phyloP scores from a whole-genome alignment of 2,329 filamentous ascomycete genomes.

The Pyrenochaeta sp. region DNA sequence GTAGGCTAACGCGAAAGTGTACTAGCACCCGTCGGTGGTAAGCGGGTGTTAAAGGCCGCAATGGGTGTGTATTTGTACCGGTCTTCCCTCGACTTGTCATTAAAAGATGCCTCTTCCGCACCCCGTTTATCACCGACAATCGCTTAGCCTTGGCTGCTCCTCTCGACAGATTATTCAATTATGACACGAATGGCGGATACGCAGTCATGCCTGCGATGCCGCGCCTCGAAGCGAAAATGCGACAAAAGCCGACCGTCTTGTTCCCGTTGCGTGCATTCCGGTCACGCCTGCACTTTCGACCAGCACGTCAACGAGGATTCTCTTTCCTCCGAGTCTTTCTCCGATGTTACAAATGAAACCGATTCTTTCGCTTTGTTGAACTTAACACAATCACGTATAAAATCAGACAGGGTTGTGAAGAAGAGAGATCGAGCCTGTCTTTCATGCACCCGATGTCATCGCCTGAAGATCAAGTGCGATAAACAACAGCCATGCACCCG shows the following conservation, averaged over 20 bases:
- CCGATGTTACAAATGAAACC: background rate
- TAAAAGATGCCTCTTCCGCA: slow-evolving; percentile 3
- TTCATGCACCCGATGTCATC: slow-evolving; percentile 32
- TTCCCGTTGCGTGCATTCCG: slow-evolving; percentile 16
- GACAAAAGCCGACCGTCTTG: slow-evolving; percentile 25
- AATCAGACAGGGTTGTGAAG: slow-evolving; percentile 2
- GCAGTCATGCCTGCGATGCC: slow-evolving; percentile 23
- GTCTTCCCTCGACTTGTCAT: too few species aligned
- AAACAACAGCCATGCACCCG: slow-evolving; percentile 23
- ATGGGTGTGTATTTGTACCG: too few species aligned
- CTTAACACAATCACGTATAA: slow-evolving; percentile 1
- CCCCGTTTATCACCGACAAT: slow-evolving; percentile 13
- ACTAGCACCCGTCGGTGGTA: slow-evolving; percentile 1
- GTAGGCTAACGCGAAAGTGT: too few species aligned
- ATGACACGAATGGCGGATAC: slow-evolving; percentile 15
- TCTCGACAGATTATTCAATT: background rate
- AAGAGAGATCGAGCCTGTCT: slow-evolving; percentile 23
- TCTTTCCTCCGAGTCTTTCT: background rate
- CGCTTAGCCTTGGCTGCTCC: background rate
- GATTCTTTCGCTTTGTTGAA: background rate
- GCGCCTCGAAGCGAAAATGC: slow-evolving; percentile 23
- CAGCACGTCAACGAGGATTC: background rate
- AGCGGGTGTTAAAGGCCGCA: slow-evolving; percentile 1
- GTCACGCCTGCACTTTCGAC: slow-evolving; percentile 12
- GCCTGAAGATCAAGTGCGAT: slow-evolving; percentile 31